Base-by-base conservation (phyloP, 2,329 filamentous ascomycete genomes). In the Botrytis medusae region DNA sequence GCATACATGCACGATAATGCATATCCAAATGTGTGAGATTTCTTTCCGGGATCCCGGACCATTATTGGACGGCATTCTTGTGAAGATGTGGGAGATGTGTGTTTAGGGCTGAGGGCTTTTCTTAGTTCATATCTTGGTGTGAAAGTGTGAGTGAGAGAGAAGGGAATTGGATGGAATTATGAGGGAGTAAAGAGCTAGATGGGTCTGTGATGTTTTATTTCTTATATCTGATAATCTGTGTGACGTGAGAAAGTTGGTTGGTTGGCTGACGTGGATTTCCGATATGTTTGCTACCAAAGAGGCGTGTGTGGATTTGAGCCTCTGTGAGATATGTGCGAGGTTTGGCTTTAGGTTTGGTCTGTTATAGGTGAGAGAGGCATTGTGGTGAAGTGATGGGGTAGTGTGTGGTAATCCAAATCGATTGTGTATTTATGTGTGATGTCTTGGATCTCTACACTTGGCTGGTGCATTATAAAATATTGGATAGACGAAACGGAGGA, bases 221-320 rank as follows among this genome's bases (percentile, higher is more conserved):
- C 22, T 46, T 5, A 46, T 42, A 18, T 5, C 14, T 51, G 25
- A 51, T 51, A 7, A 18, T 22, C 3, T 14, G 32, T 68, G 46
- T 54, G 46, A 68, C 8, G 46, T 54, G 51, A 25, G 51, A 69
- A 69, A 69, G 51, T 44, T 29, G 32, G 46, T 68, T 54, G 64
- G 25, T 51, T 68, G 64, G 64, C 16, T 68, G 20, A 59, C 16
- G 25, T 51, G 4, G 10, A 59, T 44, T 32, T 44, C 5, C 1
- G 22, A 10, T 57, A 40, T 1, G 12, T 16, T 22, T 40, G 40
- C 29, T 37, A 29, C 16, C 7, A 2, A 54, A 34, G 64, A 25
- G 22, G 20, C 42, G 59, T 61, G 59, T 61, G 60, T 62, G 22
- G 60, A 9, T 62, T n/a, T n/a, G 12, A 62, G 60, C 12, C 14